These are phyloP conservation scores for Malus orientalis DNA, from an alignment of 306 rosid genomes.

Conservation along the genomic window DNA sequence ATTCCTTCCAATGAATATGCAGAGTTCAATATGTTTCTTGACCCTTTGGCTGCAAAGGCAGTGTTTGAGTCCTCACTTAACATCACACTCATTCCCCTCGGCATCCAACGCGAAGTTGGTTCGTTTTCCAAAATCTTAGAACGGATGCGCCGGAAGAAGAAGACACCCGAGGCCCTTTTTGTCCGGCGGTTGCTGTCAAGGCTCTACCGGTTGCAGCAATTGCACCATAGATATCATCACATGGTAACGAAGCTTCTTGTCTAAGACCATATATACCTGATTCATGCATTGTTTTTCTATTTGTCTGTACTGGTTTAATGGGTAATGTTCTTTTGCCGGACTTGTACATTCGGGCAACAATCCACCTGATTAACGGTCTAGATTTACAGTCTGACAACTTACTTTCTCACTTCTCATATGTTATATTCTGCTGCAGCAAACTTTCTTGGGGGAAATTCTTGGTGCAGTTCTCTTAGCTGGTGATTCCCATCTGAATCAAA, in stretches of 20 bases:
- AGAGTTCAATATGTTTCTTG: slow-evolving; percentile 84
- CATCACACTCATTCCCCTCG: slow-evolving; percentile 68
- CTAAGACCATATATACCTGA: too few species aligned
- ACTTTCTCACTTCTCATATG: not conserved
- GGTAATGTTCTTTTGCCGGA: too few species aligned
- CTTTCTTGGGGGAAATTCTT: slow-evolving; percentile 67
- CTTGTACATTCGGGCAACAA: not conserved
- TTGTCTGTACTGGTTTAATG: too few species aligned
- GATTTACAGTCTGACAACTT: not conserved
- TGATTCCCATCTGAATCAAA: slow-evolving; percentile 26
- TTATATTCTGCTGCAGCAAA: slow-evolving; percentile 41
- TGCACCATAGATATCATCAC: slow-evolving; percentile 53
- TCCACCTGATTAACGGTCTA: not conserved
- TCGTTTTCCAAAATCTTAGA: slow-evolving; percentile 36
- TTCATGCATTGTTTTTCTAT: too few species aligned
- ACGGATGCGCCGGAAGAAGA: slow-evolving; percentile 11
- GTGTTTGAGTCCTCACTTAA: slow-evolving; percentile 52
- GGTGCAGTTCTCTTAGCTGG: slow-evolving; percentile 51
- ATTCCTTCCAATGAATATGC: slow-evolving; percentile 65
- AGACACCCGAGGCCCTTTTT: slow-evolving; percentile 61
- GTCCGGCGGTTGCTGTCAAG: slow-evolving; percentile 33
- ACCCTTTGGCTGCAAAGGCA: slow-evolving; percentile 70
- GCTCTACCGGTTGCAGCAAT: slow-evolving; percentile 42
- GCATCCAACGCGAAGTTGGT: slow-evolving; percentile 44
- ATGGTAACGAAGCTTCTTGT: slow-evolving; percentile 35